Percentiles rank a stretch among this genome's conserved stretches.
phyloP scores from a whole-genome alignment of 2,329 filamentous ascomycete species.

The Talaromyces atroroseus region DNA sequence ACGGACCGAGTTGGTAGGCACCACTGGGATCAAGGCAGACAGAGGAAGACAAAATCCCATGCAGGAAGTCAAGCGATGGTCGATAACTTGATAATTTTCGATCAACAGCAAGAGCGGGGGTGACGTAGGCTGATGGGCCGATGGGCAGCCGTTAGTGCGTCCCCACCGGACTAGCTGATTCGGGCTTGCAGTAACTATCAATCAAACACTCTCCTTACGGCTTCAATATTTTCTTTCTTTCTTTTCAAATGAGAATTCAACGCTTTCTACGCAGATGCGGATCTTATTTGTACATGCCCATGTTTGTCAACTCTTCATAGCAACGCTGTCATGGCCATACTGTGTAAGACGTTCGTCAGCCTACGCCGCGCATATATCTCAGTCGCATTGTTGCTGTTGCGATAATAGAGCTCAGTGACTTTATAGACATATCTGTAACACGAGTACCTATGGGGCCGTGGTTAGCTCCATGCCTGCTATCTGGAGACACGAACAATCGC shows the following conservation, averaged over 20 bases:
- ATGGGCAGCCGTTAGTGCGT: not conserved
- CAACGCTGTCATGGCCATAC: conserved; percentile 22
- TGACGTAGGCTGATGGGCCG: not conserved
- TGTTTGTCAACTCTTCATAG: not conserved
- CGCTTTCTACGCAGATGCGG: not conserved
- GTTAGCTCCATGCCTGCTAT: not conserved
- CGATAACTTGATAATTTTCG: not conserved
- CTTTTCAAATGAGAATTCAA: no score
- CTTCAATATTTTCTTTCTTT: no score
- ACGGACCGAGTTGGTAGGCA: conserved; percentile 25
- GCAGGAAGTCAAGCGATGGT: not conserved
- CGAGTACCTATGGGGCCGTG: conserved; percentile 26
- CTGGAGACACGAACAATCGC: not conserved
- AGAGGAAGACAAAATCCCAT: no score
- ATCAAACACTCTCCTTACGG: no score
- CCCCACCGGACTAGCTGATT: not conserved
- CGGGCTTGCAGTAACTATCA: no score
- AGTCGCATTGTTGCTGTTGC: conserved; percentile 27
- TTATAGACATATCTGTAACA: conserved; percentile 34
- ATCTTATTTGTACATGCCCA: no score
- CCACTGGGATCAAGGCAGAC: not conserved
- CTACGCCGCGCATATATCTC: conserved; percentile 34
- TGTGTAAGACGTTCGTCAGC: conserved; percentile 27
- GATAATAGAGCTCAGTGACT: conserved; percentile 37
- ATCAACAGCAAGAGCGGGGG: not conserved